phyloP scores from a whole-genome alignment of 805 yeast genomes.

The Ogataea populi-albae region DNA sequence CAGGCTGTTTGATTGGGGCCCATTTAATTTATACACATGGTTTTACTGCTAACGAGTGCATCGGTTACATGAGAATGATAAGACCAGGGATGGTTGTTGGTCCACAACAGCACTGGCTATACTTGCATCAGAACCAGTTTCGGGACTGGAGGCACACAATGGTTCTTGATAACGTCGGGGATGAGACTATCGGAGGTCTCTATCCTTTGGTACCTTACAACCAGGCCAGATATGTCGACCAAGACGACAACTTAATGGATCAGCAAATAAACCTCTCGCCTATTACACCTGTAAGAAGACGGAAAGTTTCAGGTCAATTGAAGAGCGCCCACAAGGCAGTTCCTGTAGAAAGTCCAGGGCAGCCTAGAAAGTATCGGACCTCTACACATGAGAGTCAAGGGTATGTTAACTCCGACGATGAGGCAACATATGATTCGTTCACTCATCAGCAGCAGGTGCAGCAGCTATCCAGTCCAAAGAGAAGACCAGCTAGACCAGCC shows the following conservation, averaged over 20 bases:
- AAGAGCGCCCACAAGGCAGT: constrained; percentile 70
- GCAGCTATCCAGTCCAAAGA: constrained; percentile 24
- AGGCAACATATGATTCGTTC: constrained; percentile 25
- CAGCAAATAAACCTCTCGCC: constrained; percentile 38
- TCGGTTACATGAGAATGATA: constrained; percentile 92
- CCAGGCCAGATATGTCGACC: constrained; percentile 45
- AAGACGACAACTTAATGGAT: constrained; percentile 36
- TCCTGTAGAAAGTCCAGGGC: constrained; percentile 94
- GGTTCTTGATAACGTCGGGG: constrained; percentile 69
- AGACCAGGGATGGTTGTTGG: constrained; percentile 99
- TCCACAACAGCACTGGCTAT: constrained; percentile 98
- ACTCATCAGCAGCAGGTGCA: constrained; percentile 14
- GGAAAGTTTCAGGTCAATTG: constrained; percentile 65
- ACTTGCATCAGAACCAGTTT: constrained; percentile 92
- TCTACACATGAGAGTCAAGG: constrained; percentile 31
- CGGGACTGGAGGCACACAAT: constrained; percentile 94
- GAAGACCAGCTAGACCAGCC: constrained; percentile 14
- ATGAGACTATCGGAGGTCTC: constrained; percentile 64
- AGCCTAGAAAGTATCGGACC: constrained; percentile 73
- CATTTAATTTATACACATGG: constrained; percentile 95
- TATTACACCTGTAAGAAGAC: constrained; percentile 72
- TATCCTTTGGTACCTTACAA: constrained; percentile 61
- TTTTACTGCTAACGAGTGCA: constrained; percentile 95
- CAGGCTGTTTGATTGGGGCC: constrained; percentile 97
- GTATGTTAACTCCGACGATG: constrained; percentile 37